Evolutionary conservation across 176 grass and related monocot species (phyloP), one percentile per base, ranked within the genome.

Genomic region (Typha latifolia): DNA sequence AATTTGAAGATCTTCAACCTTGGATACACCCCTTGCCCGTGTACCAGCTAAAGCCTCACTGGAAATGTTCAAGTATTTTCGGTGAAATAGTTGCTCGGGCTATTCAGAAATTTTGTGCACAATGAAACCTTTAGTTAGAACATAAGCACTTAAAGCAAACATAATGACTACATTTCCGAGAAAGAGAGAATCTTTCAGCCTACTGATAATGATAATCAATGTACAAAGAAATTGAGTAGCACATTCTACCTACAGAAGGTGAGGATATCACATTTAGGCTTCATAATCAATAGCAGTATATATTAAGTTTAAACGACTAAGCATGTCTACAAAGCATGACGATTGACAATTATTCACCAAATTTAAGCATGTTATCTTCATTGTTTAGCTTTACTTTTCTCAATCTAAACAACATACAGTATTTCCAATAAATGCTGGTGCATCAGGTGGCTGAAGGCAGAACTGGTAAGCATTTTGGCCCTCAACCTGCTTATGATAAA

Each of bases 41-140:
- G 94, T 99, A 62, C 94, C 94, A 59, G 94, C 89, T 67, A 99
- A 87, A 82, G 94, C 94, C 81, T 99, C 94, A 4, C 89, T 99
- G 64, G 94, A 84, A 90, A 99, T 90, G 62, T 81, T 81, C 66
- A 90, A 85, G 74, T 86, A 80, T 68, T 93, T 99, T 75, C 89
- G 81, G 47, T 99, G 94, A 90, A 99, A 99, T 83, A 99, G 77
- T 87, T 93, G 86, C 81, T 99, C 94, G 90, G 94, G 94, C 89
- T 99, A 99, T 93, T 99, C 86, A 99, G 83, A 96, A 89, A 85
- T 61, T 81, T 83, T 59, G 49, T 47, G 71, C 68, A 53, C 62
- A 83, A 75, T 16, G 2, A 21, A 59, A 86, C 63, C 62, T 86
- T 77, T 96, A 91, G 77, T 91, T 77, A 84, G 77, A 77, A 79